Evolutionary conservation across 2,329 filamentous ascomycete genomes (phyloP), one percentile per base, ranked within the genome.

Genomic region (Cladophialophora chaetospira): DNA sequence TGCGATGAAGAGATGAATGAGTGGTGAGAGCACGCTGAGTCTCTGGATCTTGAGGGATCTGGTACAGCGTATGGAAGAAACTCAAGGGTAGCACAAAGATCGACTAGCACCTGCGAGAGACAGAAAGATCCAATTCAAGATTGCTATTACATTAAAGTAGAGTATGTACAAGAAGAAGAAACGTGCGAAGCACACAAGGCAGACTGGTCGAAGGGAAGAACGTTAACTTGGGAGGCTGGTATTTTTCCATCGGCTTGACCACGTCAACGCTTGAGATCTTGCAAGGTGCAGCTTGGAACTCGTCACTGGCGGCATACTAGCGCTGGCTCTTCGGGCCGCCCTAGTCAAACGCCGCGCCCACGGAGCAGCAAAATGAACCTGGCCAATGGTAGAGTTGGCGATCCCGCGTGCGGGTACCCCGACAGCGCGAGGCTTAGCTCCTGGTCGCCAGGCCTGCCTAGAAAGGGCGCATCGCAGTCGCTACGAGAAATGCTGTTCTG

Each of bases 101-200:
- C 26, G 19, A 29, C 13, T 13, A 36, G 55, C 23, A 48, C 29
- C 25, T 42, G 53, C 51, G 31, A 51, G 23, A 28, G 36, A 31
- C 23, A 31, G 44, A 47, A 49, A 58, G 55, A 51, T 57, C 26
- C 29, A 31, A 43, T 51, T 51, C 15, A 51, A 51, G 5, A 42
- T 13, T 42, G 26, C 15, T 28, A 49, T 51, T 28, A 44, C 21
- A 44, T 44, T 44, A 44, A 28, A 44, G 15, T 44, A 44, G 23
- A 44, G 15, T 61, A 61, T 61, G 55, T 61, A 61, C 58, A 61
- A 49, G 55, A 55, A 42, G 38, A 58, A 38, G 21, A 31, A 58
- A 31, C 49, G 56, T 44, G 45, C 43, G 29, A 43, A 53, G 48
- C 40, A 33, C 49, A 52, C 28, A 53, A 53, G 44, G 51, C 29